Conservation (phyloP, 192 early-diverging fungal genomes). For the Coemansia sp. region DNA sequence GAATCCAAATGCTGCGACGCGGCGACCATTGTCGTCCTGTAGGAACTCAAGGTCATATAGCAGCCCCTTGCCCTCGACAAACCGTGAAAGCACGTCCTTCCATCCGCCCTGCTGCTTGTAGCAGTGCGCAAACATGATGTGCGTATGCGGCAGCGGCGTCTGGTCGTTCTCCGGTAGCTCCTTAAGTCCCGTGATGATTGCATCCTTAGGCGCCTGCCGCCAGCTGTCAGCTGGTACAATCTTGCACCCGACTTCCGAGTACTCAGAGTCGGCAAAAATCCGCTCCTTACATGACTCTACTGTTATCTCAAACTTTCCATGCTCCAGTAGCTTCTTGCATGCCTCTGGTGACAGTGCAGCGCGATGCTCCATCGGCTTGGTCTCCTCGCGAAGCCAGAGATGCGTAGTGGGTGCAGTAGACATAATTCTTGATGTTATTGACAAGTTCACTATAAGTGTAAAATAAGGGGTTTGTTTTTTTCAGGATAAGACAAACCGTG, state of each 20-base stretch:
- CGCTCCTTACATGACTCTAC: slow-evolving; percentile 80
- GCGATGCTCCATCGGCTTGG: slow-evolving; percentile 94
- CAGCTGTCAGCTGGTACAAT: slow-evolving; percentile 78
- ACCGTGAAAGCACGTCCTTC: slow-evolving; percentile 83
- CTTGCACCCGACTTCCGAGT: slow-evolving; percentile 76
- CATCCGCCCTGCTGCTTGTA: slow-evolving; percentile 95
- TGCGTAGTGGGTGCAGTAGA: slow-evolving; percentile 45
- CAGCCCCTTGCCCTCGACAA: slow-evolving; percentile 79
- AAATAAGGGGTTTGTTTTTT: slow-evolving; percentile 1
- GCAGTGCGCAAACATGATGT: slow-evolving; percentile 99
- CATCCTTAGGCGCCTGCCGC: slow-evolving; percentile 81
- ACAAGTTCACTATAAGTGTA: not conserved
- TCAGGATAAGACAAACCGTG: not conserved
- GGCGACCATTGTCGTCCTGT: slow-evolving; percentile 74
- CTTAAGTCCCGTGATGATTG: slow-evolving; percentile 96
- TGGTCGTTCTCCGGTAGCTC: slow-evolving; percentile 93
- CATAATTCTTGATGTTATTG: slow-evolving; percentile 8
- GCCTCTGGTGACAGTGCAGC: slow-evolving; percentile 86
- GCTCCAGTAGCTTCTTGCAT: slow-evolving; percentile 72
- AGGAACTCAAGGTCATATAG: slow-evolving; percentile 96
- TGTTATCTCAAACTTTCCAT: slow-evolving; percentile 78
- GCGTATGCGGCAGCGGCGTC: slow-evolving; percentile 83
- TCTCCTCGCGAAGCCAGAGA: slow-evolving; percentile 96
- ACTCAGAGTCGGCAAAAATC: slow-evolving; percentile 90
- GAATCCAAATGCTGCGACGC: slow-evolving; percentile 97